These are phyloP conservation scores for Eucalyptus rudis DNA, from an alignment of 345 rosid species.

Conservation along the genomic window DNA sequence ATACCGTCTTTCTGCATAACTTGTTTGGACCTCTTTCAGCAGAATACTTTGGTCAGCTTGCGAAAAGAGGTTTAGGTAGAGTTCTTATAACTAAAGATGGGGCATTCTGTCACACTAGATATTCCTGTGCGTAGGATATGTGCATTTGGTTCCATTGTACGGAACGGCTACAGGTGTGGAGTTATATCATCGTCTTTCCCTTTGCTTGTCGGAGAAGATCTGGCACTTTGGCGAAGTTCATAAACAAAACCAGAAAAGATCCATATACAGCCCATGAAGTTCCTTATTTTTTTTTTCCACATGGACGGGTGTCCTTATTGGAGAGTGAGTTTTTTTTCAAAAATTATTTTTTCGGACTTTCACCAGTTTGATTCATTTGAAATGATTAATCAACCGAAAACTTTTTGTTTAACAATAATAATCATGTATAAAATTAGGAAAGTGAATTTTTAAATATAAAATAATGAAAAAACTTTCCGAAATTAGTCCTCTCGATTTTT, in stretches of 20 bases:
- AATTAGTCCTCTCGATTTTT: no score
- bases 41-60: neutral
- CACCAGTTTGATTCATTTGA: fast-evolving
- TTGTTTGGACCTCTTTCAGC: neutral
- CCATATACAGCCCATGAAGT: neutral
- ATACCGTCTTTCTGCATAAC: neutral
- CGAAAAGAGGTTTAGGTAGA: neutral
- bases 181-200: neutral
- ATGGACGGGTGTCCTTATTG: neutral
- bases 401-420: no score
- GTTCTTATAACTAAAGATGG: neutral
- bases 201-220: neutral
- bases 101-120: neutral
- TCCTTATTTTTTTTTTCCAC: neutral
- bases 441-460: neutral
- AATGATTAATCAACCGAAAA: neutral
- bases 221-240: neutral
- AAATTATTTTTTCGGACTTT: neutral
- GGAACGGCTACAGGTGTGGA: neutral
- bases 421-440: no score
- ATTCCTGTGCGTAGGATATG: neutral
- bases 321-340: neutral
- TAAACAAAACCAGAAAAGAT: neutral
- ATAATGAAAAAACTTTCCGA: fast-evolving
- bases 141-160: neutral